These are phyloP conservation scores for Ajuga reptans DNA, from an alignment of 305 asterid genomes.

Conservation along the genomic window DNA sequence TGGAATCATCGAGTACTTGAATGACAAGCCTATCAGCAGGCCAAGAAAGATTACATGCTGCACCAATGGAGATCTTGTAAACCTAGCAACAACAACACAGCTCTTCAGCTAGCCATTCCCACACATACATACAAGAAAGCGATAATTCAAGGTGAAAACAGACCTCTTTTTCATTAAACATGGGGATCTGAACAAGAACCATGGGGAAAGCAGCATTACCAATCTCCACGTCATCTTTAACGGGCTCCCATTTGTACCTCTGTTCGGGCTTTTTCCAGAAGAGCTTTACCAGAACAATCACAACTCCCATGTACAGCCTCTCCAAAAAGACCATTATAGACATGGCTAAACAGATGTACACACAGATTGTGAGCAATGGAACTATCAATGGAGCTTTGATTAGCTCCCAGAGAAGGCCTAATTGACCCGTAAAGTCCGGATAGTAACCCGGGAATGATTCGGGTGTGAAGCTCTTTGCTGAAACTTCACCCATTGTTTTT, in stretches of 20 bases:
- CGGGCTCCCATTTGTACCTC: slow-evolving; percentile 68
- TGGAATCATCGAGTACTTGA: slow-evolving; percentile 94
- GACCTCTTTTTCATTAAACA: slow-evolving; percentile 83
- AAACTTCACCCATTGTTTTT: slow-evolving; percentile 64
- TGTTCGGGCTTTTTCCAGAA: slow-evolving; percentile 73
- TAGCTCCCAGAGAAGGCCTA: slow-evolving; percentile 70
- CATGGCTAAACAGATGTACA: slow-evolving; percentile 61
- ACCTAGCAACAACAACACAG: slow-evolving; percentile 43
- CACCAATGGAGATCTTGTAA: slow-evolving; percentile 89
- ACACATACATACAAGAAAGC: too few species aligned
- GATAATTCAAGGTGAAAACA: neutral
- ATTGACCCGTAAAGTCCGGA: slow-evolving; percentile 42
- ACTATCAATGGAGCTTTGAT: slow-evolving; percentile 51
- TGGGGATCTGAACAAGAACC: slow-evolving; percentile 93
- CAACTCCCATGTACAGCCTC: slow-evolving; percentile 69
- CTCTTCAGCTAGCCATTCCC: neutral
- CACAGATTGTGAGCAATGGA: slow-evolving; percentile 44
- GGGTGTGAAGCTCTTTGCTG: slow-evolving; percentile 38
- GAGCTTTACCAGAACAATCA: slow-evolving; percentile 50
- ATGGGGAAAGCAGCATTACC: slow-evolving; percentile 53
- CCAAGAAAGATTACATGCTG: slow-evolving; percentile 86
- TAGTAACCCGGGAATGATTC: slow-evolving; percentile 48
- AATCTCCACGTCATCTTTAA: slow-evolving; percentile 61
- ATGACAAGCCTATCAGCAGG: slow-evolving; percentile 83
- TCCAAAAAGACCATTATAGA: slow-evolving; percentile 68